phyloP scores from a whole-genome alignment of 2,329 filamentous ascomycete genomes.

The Microdochium nivale region DNA sequence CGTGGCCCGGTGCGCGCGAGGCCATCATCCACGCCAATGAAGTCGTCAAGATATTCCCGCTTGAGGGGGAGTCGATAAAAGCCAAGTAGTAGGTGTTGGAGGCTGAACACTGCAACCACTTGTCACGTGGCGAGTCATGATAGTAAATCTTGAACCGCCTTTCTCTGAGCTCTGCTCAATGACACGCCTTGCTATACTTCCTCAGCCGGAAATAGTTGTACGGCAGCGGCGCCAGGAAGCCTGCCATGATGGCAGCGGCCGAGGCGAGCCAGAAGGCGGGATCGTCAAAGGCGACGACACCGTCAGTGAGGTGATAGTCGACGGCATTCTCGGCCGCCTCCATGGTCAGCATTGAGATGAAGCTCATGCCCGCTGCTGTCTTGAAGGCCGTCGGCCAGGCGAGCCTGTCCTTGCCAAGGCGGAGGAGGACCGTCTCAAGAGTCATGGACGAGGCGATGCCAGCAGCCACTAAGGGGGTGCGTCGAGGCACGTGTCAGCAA shows the following conservation, averaged over 20 bases:
- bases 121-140: no score
- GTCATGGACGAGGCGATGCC: slow-evolving; percentile 42
- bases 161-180: no score
- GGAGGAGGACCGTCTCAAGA: slow-evolving; percentile 42
- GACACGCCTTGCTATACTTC: slow-evolving; percentile 39
- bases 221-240: slow-evolving; percentile 40
- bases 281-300: slow-evolving; percentile 34
- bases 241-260: slow-evolving; percentile 29
- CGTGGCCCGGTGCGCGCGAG: slow-evolving; percentile 28
- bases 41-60: slow-evolving; percentile 7
- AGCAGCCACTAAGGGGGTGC: slow-evolving; percentile 33
- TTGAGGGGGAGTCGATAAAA: slow-evolving; percentile 3
- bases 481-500: slow-evolving; percentile 2
- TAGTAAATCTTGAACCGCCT: no score
- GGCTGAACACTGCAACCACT: no score
- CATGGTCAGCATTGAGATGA: slow-evolving; percentile 52
- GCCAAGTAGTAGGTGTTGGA: no score
- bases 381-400: slow-evolving; percentile 35
- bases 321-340: slow-evolving; percentile 45
- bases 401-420: slow-evolving; percentile 35
- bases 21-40: slow-evolving; percentile 21
- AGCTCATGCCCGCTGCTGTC: slow-evolving; percentile 49
- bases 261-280: slow-evolving; percentile 45
- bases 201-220: slow-evolving; percentile 42
- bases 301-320: slow-evolving; percentile 46